phyloP scores from a whole-genome alignment of 495 filamentous ascomycete species.

The Trichoderma orchidacearum region DNA sequence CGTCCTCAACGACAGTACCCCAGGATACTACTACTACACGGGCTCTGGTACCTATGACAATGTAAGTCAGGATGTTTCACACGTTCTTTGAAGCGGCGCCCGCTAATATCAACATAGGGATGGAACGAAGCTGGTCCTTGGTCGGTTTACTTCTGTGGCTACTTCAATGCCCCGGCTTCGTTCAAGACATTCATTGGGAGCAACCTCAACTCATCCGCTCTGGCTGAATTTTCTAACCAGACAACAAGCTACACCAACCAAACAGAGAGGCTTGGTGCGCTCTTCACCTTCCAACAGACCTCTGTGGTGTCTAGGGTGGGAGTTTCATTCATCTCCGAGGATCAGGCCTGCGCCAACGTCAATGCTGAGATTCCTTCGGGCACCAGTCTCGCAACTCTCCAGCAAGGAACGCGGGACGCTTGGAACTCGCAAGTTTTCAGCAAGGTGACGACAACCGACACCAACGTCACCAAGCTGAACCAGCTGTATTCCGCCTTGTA shows the following conservation, averaged over 20 bases:
- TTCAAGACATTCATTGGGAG: conserved; percentile 39
- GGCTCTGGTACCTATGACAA: conserved; percentile 55
- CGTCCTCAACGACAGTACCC: conserved; percentile 15
- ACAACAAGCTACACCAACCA: conserved; percentile 9
- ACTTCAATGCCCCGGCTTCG: conserved; percentile 34
- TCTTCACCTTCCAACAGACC: conserved; percentile 23
- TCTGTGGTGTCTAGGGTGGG: conserved; percentile 50
- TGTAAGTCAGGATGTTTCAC: conserved; percentile 18
- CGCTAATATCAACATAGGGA: conserved; percentile 8
- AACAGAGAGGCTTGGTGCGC: conserved; percentile 22
- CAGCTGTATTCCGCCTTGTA: conserved; percentile 56
- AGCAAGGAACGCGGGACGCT: conserved; percentile 27
- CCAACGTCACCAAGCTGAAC: conserved; percentile 37
- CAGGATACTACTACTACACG: conserved; percentile 40
- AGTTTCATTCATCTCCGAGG: conserved; percentile 53
- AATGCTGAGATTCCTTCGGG: conserved; percentile 41
- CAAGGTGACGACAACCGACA: conserved; percentile 46
- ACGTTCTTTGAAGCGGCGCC: not conserved
- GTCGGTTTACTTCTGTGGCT: conserved; percentile 59
- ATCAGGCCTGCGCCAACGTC: conserved; percentile 48
- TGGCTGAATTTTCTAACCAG: conserved; percentile 15
- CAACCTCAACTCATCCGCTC: conserved; percentile 11
- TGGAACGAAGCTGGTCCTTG: conserved; percentile 42
- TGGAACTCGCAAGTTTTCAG: conserved; percentile 52
- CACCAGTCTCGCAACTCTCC: conserved; percentile 31